Evolutionary conservation across 73 alveolate genomes (phyloP), one percentile per base, ranked within the genome.

Genomic region (Paramecium primaurelia): DNA sequence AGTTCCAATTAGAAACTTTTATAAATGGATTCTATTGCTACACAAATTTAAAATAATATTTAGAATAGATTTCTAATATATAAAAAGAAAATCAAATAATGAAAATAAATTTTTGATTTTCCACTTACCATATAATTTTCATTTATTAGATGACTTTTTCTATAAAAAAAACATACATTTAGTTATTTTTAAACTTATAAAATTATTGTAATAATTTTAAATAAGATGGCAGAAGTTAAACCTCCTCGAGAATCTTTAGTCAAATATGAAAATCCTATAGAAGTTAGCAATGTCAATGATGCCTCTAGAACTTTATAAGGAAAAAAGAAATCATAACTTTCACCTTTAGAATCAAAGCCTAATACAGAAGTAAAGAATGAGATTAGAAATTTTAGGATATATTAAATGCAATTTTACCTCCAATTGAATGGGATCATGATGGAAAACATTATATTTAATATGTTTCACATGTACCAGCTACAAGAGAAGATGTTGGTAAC

Each of bases 311-410:
- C n/a, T 12, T 8, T 49, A 51, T 34, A 59, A 34, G 92, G 94
- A 36, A 92, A 93, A 86, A 95, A 95, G 95, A 95, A 96, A 94
- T 92, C 97, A 58, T 96, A 96, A 86, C 95, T 97, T 49, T 98
- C 99, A 38, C 98, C 99, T 8, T 94, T 97, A 86, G 99, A 97
- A 86, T 77, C 97, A 38, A 97, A 97, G 94, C 99, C 99, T 20
- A 71, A 96, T 86, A 94, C 98, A 71, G 97, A 94, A 75, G 99
- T 80, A 42, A 38, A 4, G 9, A n/a, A 54, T 54, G 32, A 54
- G 32, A 38, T 26, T 11, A 80, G 44, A 8, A 20, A 77, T 12
- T n/a, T 80, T 47, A 80, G 91, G 94, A 97, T 86, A 97, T 97
- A 47, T 92, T 97, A 59, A 97, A 97, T 89, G 97, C 98, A 10